phyloP scores from a whole-genome alignment of 345 rosid species.

The Hibiscus tridactylites region DNA sequence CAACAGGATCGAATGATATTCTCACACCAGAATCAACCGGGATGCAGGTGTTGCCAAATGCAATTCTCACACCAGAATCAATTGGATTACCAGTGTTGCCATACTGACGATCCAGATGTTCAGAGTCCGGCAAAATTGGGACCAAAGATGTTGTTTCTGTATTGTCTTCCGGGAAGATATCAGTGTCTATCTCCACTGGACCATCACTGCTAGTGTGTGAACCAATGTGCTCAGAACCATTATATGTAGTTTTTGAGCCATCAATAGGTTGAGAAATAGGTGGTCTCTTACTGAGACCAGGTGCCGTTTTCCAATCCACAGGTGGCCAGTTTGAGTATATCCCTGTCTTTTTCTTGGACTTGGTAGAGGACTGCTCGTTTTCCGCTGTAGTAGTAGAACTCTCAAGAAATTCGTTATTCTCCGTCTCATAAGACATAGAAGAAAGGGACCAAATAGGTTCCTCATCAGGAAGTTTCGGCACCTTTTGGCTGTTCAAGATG shows the following conservation, averaged over 20 bases:
- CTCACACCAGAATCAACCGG: slow-evolving; percentile 6
- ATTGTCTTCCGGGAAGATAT: slow-evolving; percentile 32
- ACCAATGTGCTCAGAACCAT: slow-evolving; percentile 11
- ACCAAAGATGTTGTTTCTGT: slow-evolving; percentile 2
- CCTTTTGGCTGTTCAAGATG: slow-evolving; percentile 64
- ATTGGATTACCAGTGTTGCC: slow-evolving; percentile 5
- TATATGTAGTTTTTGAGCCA: slow-evolving; percentile 16
- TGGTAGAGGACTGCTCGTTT: slow-evolving; percentile 13
- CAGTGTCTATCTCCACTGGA: slow-evolving; percentile 25
- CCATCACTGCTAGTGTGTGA: slow-evolving; percentile 9
- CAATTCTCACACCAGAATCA: slow-evolving; percentile 4
- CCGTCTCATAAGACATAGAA: slow-evolving; percentile 12
- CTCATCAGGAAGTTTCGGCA: slow-evolving; percentile 52
- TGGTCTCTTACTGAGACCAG: slow-evolving; percentile 32
- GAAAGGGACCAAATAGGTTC: slow-evolving; percentile 65
- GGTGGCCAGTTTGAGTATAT: slow-evolving; percentile 61
- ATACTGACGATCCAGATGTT: slow-evolving; percentile 6
- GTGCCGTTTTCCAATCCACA: slow-evolving; percentile 58
- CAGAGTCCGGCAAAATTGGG: slow-evolving; percentile 11
- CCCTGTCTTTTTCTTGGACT: slow-evolving; percentile 37
- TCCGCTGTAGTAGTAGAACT: slow-evolving; percentile 11
- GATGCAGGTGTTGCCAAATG: slow-evolving; percentile 1
- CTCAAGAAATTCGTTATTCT: slow-evolving; percentile 14
- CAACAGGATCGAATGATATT: slow-evolving; percentile 16
- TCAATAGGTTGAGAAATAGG: slow-evolving; percentile 13